A percentile compares a stretch with the other conserved stretches of the same genome.
Evolutionary conservation across 305 asterid species (phyloP).

Genomic region (Rubia balearica): DNA sequence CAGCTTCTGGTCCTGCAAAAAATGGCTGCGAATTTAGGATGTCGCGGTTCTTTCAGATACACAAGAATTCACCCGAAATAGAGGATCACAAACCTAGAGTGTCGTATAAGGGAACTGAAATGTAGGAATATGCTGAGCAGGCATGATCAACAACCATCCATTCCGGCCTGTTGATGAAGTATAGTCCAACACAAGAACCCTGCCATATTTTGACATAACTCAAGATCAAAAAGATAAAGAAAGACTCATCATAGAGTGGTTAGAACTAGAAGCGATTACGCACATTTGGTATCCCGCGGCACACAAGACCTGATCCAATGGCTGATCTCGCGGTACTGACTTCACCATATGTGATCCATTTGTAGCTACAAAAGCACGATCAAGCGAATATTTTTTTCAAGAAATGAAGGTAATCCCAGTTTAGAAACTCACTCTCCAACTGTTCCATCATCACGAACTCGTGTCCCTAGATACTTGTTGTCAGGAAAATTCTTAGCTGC

Average conservation of each 20-base stretch:
- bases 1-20: slow-evolving; percentile 62
- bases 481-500: slow-evolving; percentile 35
- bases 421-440: slow-evolving; percentile 49
- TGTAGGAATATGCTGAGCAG: slow-evolving; percentile 57
- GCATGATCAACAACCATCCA: slow-evolving; percentile 69
- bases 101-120: slow-evolving; percentile 64
- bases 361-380: slow-evolving; percentile 12
- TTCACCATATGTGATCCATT: slow-evolving; percentile 12
- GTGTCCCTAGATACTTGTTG: slow-evolving; percentile 49
- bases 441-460: slow-evolving; percentile 46
- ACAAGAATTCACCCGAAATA: neutral
- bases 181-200: slow-evolving; percentile 59
- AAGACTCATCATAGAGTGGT: neutral
- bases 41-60: no score
- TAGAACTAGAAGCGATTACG: slow-evolving; percentile 4
- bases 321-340: neutral
- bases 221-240: slow-evolving; percentile 13
- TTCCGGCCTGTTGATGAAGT: slow-evolving; percentile 61
- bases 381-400: slow-evolving; percentile 6
- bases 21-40: neutral
- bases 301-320: slow-evolving; percentile 55
- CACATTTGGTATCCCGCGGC: slow-evolving; percentile 42
- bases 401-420: slow-evolving; percentile 1
- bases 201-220: slow-evolving; percentile 17
- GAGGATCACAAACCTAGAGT: slow-evolving; percentile 44